Evolutionary conservation across 2,329 filamentous ascomycete species (phyloP), one percentile per base, ranked within the genome.

Genomic region (Sporothrix luriei): DNA sequence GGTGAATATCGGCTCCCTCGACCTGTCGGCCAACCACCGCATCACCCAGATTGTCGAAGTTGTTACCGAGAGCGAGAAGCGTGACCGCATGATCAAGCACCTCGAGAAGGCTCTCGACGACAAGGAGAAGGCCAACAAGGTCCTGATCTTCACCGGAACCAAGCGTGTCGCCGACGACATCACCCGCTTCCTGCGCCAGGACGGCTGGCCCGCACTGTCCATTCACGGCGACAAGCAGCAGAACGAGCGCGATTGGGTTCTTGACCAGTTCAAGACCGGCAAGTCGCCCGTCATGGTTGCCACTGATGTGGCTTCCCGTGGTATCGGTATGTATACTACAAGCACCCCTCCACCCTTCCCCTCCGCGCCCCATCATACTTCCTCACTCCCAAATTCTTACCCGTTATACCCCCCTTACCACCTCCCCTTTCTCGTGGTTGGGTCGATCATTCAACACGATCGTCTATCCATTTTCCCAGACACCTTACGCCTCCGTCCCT

Each of bases 271-370:
- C 89, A 99, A 98, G 90, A 92, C 92, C 74, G 94, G 93, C 84
- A 97, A 98, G 87, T 97, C 93, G 84, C 95, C 95, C 80, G 97
- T 99, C 89, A 97, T 99, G 94, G 95, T 99, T 84, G 95, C 95
- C 84, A 99, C 95, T 75, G 95, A 98, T 79, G 95, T 99, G 84
- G 95, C 95, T 84, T 98, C 95, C 80, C 95, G 95, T 94, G 95
- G 95, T 93, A 97, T 99, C 84, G 95, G 95, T 97, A 96, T 97
- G 93, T 94, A 91, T 29, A n/a, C 29, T 43, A 51, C 83, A 83
- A 83, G 80, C 82, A 80, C 81, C 78, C 78, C 59, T 78, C 76
- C 43, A 29, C 19, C 62, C 38, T 13, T 64, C 33, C 64, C 13
- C 54, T 38, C 24, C 21, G 48, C 66, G 16, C 24, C 59, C 24